Conservation (phyloP, 441 rosid genomes). For the Raphanus hybrid region DNA sequence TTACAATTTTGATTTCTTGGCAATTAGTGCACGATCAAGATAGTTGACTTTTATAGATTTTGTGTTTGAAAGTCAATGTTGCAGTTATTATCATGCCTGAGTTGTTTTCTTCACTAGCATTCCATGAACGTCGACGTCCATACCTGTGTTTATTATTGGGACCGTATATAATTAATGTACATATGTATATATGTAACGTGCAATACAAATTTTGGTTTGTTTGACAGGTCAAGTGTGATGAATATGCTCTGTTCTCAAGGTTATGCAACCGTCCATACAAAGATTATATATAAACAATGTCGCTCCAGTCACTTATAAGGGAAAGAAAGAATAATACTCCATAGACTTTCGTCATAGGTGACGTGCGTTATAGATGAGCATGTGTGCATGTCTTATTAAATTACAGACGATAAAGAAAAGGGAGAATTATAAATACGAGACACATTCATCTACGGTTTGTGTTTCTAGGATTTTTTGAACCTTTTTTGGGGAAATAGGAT, state of each 20-base stretch:
- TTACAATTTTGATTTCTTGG: background rate
- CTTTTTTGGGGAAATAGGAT: no score
- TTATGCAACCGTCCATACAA: slow-evolving; percentile 16
- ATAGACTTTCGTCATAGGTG: slow-evolving; percentile 27
- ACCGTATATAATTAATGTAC: background rate
- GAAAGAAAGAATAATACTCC: background rate
- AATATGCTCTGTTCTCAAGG: slow-evolving; percentile 12
- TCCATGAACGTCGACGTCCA: background rate
- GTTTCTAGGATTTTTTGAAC: no score
- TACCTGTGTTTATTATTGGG: background rate
- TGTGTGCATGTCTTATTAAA: slow-evolving; percentile 22
- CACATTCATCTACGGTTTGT: no score
- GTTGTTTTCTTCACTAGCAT: background rate
- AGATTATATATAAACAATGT: background rate
- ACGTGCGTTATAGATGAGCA: slow-evolving; percentile 11
- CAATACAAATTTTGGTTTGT: slow-evolving; percentile 11
- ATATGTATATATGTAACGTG: slow-evolving; percentile 1
- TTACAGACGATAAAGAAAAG: background rate
- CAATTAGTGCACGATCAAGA: background rate
- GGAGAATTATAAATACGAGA: no score
- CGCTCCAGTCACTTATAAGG: background rate
- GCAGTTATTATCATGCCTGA: background rate
- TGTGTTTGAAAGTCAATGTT: slow-evolving; percentile 5
- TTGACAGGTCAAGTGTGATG: slow-evolving; percentile 31
- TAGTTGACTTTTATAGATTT: slow-evolving; percentile 13